Evolutionary conservation across 768 basidiomycete species (phyloP), one percentile per base, ranked within the genome.

Genomic region (Megacollybia marginata): DNA sequence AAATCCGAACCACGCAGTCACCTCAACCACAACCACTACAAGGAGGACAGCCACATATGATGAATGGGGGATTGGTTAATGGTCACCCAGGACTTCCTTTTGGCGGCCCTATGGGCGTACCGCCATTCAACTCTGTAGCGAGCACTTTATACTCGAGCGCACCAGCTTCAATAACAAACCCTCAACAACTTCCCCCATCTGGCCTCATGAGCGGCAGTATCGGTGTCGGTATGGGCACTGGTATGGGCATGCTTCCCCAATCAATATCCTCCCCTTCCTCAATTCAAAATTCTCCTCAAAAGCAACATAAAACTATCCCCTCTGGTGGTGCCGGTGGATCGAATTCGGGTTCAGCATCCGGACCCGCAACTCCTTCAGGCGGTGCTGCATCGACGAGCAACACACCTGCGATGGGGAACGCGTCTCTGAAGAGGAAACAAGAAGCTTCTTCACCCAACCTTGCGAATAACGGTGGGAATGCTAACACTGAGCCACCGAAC

Each of bases 231-330:
- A 10, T 36, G 10, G 35, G 35, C 9, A 42, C 19, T 2, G 16
- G 18, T 28, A 57, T 60, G 47, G 61, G 67, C 20, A 65, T 69
- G 56, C 67, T 60, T 54, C 80, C 78, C 23, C 78, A 76, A 16
- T 75, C 79, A 70, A 78, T 76, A 55, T 63, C 68, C 2, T 63
- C 69, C 2, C 61, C 77, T 1, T 62, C 70, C 35, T 77, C 80
- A 48, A 74, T 73, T 47, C 69, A 71, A 50, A 80, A 71, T 52
- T 77, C 79, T 20, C 79, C 78, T 11, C 74, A 73, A 63, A 86
- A 87, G 65, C 79, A 79, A 65, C 74, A 77, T 59, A 83, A 84
- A 60, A 73, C 74, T 45, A 74, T 78, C 53, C 75, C 73, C 40
- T 66, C 62, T 52, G 55, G 43, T 35, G 16, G 16, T 20, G 36